phyloP scores from a whole-genome alignment of 306 rosid species.

The Canavalia ensiformis region DNA sequence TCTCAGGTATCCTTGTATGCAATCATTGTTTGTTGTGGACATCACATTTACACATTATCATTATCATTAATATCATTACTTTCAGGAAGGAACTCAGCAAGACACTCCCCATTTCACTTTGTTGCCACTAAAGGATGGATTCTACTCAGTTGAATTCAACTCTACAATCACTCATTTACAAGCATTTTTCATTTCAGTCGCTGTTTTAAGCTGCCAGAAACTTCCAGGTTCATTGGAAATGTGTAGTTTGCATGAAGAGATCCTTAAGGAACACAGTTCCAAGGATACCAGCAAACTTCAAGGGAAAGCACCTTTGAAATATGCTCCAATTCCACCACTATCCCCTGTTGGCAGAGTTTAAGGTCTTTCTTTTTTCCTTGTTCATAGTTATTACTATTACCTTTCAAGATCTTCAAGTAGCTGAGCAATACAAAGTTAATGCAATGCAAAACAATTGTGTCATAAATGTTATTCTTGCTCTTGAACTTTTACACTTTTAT shows the following conservation, averaged over 20 bases:
- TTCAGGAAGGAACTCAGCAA: constrained; percentile 74
- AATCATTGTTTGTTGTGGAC: background rate
- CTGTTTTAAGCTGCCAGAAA: constrained; percentile 64
- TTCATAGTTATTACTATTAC: constrained; percentile 38
- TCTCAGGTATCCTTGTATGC: constrained; percentile 59
- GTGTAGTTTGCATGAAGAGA: constrained; percentile 52
- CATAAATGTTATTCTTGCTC: constrained; percentile 36
- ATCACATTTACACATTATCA: constrained; percentile 34
- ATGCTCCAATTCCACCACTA: constrained; percentile 81
- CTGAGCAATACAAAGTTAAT: constrained; percentile 44
- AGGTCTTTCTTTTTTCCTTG: constrained; percentile 32
- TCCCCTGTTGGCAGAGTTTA: constrained; percentile 95
- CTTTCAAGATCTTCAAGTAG: constrained; percentile 48
- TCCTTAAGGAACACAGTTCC: constrained; percentile 49
- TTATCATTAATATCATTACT: constrained; percentile 21
- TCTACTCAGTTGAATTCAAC: constrained; percentile 68
- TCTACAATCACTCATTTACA: constrained; percentile 74
- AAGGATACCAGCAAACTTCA: constrained; percentile 48
- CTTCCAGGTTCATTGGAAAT: constrained; percentile 51
- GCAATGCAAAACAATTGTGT: constrained; percentile 42
- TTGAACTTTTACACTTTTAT: constrained; percentile 28
- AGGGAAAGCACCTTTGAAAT: constrained; percentile 61
- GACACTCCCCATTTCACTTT: constrained; percentile 67
- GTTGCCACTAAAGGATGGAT: constrained; percentile 72
- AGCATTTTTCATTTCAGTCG: constrained; percentile 84